phyloP scores from a whole-genome alignment of 345 rosid species.

The Gossypium bickii region DNA sequence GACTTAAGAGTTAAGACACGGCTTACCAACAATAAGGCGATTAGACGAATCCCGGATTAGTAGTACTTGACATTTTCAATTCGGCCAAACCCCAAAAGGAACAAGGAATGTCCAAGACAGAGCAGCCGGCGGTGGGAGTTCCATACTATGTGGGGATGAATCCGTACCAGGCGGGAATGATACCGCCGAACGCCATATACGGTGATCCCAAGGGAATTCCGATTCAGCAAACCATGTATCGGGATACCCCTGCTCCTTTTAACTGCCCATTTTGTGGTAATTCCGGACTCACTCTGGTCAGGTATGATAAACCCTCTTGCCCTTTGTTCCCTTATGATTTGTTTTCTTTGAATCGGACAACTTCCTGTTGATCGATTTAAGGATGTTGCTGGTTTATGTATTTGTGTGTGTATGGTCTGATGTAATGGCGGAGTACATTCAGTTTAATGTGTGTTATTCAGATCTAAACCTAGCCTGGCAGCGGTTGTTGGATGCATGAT shows the following conservation, averaged over 20 bases:
- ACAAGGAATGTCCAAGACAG: slow-evolving; percentile 40
- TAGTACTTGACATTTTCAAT: too few species aligned
- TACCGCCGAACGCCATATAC: slow-evolving; percentile 69
- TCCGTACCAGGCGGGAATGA: slow-evolving; percentile 63
- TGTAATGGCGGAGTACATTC: background rate
- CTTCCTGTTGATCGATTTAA: background rate
- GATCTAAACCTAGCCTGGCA: slow-evolving; percentile 89
- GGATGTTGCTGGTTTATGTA: background rate
- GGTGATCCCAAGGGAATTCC: slow-evolving; percentile 77
- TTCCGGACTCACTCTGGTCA: slow-evolving; percentile 71
- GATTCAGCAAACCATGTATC: slow-evolving; percentile 76
- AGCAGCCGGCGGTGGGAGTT: slow-evolving; percentile 61
- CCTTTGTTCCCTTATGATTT: background rate
- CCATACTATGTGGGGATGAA: slow-evolving; percentile 61
- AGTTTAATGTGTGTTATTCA: slow-evolving; percentile 22
- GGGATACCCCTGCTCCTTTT: slow-evolving; percentile 96
- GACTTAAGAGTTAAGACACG: background rate
- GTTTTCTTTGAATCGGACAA: background rate
- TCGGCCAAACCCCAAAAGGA: background rate
- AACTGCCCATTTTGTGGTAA: slow-evolving; percentile 68
- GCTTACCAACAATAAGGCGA: background rate
- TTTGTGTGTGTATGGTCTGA: background rate
- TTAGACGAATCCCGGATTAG: too few species aligned
- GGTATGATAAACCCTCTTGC: slow-evolving; percentile 29
- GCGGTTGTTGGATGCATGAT: slow-evolving; percentile 93